Conservation (phyloP, 2,329 filamentous ascomycete genomes). For the Chaetothyriales sp. region DNA sequence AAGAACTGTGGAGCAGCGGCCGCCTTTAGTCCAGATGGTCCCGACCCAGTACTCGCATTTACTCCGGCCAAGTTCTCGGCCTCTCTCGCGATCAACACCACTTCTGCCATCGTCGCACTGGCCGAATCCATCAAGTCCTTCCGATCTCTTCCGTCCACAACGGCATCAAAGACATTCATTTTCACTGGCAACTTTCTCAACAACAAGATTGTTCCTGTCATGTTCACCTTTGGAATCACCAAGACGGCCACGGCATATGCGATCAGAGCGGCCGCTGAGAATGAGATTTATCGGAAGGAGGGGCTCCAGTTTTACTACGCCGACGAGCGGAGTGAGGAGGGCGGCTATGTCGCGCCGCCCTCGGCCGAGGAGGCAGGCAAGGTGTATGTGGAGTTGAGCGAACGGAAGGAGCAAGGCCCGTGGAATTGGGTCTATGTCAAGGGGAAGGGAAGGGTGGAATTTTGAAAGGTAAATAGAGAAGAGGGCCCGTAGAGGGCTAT, state of each 20-base stretch:
- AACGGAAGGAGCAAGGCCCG: slow-evolving; percentile 4
- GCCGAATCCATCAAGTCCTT: slow-evolving; percentile 26
- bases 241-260: slow-evolving; percentile 29
- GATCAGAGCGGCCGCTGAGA: slow-evolving; percentile 20
- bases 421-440: slow-evolving; percentile 9
- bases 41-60: no score
- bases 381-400: slow-evolving; percentile 7
- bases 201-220: slow-evolving; percentile 18
- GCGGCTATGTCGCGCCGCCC: slow-evolving; percentile 22
- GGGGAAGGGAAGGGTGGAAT: slow-evolving; percentile 2
- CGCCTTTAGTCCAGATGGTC: no score
- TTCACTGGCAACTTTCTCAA: slow-evolving; percentile 33
- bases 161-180: slow-evolving; percentile 26
- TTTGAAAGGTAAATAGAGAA: no score
- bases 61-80: no score
- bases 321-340: slow-evolving; percentile 36
- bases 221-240: slow-evolving; percentile 26
- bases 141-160: slow-evolving; percentile 21
- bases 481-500: no score
- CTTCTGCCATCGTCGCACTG: slow-evolving; percentile 27
- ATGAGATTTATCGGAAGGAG: slow-evolving; percentile 17
- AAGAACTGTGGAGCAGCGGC: no score
- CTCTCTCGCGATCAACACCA: slow-evolving; percentile 23
- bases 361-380: slow-evolving; percentile 22
- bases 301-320: slow-evolving; percentile 35